Evolutionary conservation across 495 filamentous ascomycete species (phyloP).

Genomic region (Ascobolus immersus): DNA sequence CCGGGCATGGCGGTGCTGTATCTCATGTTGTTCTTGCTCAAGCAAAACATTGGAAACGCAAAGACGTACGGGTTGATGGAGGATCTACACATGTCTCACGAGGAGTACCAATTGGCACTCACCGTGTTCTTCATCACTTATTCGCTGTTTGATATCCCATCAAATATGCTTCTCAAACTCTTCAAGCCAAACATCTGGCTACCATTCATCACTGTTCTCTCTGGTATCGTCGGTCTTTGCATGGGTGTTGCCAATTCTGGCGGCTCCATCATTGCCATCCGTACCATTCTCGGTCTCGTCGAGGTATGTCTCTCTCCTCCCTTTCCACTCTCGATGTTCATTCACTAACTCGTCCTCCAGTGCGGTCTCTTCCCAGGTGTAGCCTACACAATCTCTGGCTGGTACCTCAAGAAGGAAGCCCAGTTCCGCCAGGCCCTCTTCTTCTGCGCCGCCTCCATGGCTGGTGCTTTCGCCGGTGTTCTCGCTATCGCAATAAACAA

Average conservation of each 20-base stretch:
- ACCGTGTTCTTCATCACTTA: conserved; percentile 12
- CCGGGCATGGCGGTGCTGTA: conserved; percentile 12
- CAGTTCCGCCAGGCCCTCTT: conserved; percentile 33
- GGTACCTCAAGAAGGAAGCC: conserved; percentile 39
- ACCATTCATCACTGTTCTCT: conserved; percentile 36
- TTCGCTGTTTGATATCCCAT: conserved; percentile 27
- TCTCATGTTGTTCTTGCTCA: conserved; percentile 13
- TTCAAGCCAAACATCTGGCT: conserved; percentile 41
- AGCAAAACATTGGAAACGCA: conserved; percentile 14
- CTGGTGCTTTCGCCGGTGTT: conserved; percentile 45
- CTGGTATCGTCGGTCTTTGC: conserved; percentile 28
- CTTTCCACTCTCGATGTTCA: neutral
- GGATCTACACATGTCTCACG: conserved; percentile 6
- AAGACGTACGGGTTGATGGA: conserved; percentile 12
- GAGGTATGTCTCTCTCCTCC: conserved; percentile 30
- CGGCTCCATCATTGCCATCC: conserved; percentile 30
- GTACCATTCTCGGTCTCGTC: conserved; percentile 39
- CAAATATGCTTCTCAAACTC: conserved; percentile 42
- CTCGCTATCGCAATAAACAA: conserved; percentile 34
- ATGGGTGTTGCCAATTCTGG: conserved; percentile 45
- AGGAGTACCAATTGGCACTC: conserved; percentile 12
- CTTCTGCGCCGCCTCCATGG: conserved; percentile 20
- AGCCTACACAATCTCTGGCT: conserved; percentile 50
- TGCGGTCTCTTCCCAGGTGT: conserved; percentile 44
- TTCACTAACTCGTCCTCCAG: neutral